Evolutionary conservation across 768 basidiomycete genomes (phyloP), one percentile per base, ranked within the genome.

Genomic region (Collybia nuda): DNA sequence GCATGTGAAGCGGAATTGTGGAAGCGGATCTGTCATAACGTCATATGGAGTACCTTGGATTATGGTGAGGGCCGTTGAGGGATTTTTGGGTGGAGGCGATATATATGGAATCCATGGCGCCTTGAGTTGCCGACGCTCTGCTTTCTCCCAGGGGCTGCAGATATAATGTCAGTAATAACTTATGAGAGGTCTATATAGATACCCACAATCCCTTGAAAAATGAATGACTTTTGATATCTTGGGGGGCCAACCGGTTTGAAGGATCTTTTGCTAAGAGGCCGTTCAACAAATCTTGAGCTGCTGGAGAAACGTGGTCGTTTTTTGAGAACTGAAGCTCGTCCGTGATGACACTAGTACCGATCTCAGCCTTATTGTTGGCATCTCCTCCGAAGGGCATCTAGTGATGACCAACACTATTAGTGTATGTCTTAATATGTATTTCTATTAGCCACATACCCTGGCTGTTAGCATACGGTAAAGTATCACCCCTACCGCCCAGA

Each of bases 371-470:
- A 26, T 47, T 23, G 22, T 26, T 28, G 6, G 28, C 37, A 21
- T 39, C 6, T 18, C 39, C 37, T 24, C 48, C 48, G 12, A 49
- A 49, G 3, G 48, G 48, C 40, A 49, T 41, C 48, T 49, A 35
- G 24, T 23, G 26, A 15, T 2, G 12, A 32, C 26, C 1, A 23
- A 17, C 11, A 8, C 3, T 23, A 22, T 42, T 21, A 41, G 21
- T 15, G 6, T 5, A 21, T 5, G 21, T 22, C 12, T 21, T 15
- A 40, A 39, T 26, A 11, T 26, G 15, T 2, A 39, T 28, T 40
- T 14, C 3, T 9, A 21, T 28, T 2, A 23, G 24, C 18, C 32
- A 35, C 48, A 14, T 7, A 42, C 48, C 22, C 48, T 49, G 5
- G 38, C 48, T 7, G 48, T 49, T 40, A 49, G n/a, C 48, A 49